Conservation (phyloP, 163 green algal genomes). For the Prototheca wickerhamii region DNA sequence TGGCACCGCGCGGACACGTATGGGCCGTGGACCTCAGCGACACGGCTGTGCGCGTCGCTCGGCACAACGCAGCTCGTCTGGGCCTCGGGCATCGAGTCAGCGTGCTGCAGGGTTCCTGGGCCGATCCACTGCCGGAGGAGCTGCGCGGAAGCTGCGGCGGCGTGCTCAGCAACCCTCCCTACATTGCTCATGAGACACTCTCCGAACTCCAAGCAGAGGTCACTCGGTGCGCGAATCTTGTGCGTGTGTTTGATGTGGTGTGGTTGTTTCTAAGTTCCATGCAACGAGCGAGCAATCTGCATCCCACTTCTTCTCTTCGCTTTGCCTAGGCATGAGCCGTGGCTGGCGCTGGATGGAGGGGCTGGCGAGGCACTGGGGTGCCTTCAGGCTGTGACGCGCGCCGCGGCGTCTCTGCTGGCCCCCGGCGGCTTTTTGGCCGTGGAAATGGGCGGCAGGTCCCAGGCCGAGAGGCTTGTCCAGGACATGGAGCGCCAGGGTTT, state of each 20-base stretch:
- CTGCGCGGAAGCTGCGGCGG: conserved; percentile 45
- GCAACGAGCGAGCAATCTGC: conserved; percentile 6
- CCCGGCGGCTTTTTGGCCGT: conserved; percentile 63
- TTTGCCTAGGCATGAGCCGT: conserved; percentile 60
- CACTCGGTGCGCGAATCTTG: conserved; percentile 4
- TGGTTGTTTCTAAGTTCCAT: neutral
- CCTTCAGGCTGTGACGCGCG: conserved; percentile 44
- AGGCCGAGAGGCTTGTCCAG: conserved; percentile 20
- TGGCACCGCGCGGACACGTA: conserved; percentile 31
- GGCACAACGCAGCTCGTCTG: conserved; percentile 47
- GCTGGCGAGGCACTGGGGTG: conserved; percentile 41
- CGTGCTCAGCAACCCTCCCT: conserved; percentile 83
- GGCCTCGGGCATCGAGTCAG: conserved; percentile 12
- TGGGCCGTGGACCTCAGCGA: conserved; percentile 61
- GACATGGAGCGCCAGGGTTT: neutral
- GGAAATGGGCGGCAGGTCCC: conserved; percentile 57
- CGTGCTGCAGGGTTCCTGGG: conserved; percentile 57
- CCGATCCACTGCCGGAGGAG: conserved; percentile 36
- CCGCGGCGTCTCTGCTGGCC: conserved; percentile 39
- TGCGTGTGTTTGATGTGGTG: conserved; percentile 12
- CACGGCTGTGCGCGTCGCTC: conserved; percentile 41
- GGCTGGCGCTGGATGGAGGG: conserved; percentile 62
- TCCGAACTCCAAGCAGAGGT: conserved; percentile 61
- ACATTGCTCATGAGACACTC: conserved; percentile 62
- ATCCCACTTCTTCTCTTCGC: too few species aligned